A percentile compares a stretch with the other conserved stretches of the same genome.
Evolutionary conservation across 306 rosid genomes (phyloP).

Genomic region (Quercus aquifolioides): DNA sequence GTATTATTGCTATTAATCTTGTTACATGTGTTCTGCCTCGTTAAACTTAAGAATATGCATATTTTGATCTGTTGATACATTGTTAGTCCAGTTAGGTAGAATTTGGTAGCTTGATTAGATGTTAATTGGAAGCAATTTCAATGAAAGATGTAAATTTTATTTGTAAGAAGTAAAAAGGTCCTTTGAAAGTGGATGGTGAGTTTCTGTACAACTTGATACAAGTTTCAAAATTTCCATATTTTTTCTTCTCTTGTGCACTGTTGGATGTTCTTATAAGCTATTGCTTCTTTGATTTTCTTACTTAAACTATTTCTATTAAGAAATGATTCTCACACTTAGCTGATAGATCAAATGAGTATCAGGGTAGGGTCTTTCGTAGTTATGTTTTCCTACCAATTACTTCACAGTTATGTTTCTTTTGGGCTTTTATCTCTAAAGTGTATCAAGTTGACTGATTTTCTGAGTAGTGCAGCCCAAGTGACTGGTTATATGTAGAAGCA

Average conservation of each 20-base stretch:
- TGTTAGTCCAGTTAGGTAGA: too few species aligned
- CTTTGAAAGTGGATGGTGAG: not conserved
- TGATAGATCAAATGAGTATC: too few species aligned
- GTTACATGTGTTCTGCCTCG: too few species aligned
- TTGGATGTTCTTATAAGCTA: not conserved
- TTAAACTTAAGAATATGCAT: too few species aligned
- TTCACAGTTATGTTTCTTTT: slow-evolving; percentile 8
- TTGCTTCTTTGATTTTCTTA: not conserved
- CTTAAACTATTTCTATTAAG: not conserved
- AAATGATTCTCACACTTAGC: not conserved
- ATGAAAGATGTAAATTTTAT: not conserved
- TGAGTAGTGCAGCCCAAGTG: slow-evolving; percentile 70
- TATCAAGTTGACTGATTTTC: slow-evolving; percentile 27
- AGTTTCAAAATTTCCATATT: not conserved
- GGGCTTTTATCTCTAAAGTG: slow-evolving; percentile 17
- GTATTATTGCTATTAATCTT: too few species aligned
- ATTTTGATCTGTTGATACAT: too few species aligned
- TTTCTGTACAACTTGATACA: not conserved
- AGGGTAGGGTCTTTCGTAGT: not conserved
- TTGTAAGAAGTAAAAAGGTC: not conserved
- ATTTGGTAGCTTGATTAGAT: too few species aligned
- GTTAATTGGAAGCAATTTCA: too few species aligned
- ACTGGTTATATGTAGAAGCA: slow-evolving; percentile 86
- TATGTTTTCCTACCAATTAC: not conserved
- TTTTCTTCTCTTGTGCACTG: not conserved